Conservation (phyloP, 306 rosid species). For the Lupinus albus region DNA sequence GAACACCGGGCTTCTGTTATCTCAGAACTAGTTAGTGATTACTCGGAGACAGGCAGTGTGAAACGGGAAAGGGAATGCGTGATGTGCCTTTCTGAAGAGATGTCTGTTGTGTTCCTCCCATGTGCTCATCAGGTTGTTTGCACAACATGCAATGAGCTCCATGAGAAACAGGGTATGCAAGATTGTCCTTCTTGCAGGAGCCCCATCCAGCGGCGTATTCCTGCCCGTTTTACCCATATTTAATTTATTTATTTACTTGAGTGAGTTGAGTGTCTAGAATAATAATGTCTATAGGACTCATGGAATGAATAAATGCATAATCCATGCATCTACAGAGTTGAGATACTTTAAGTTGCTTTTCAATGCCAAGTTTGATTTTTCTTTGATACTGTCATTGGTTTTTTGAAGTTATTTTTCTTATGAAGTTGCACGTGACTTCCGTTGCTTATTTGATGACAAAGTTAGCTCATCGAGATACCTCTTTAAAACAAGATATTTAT, state of each 20-base stretch:
- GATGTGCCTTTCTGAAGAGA: conserved; percentile 92
- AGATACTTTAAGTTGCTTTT: conserved; percentile 50
- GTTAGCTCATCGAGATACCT: not conserved
- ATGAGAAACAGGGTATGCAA: conserved; percentile 85
- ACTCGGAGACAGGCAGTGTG: conserved; percentile 56
- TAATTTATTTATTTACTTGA: conserved; percentile 33
- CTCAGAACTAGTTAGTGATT: conserved; percentile 50
- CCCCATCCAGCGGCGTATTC: conserved; percentile 72
- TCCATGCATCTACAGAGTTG: conserved; percentile 44
- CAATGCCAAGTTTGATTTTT: conserved; percentile 41
- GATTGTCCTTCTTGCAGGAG: conserved; percentile 91
- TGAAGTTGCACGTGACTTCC: not conserved
- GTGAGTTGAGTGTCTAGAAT: conserved; percentile 52
- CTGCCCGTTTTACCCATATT: conserved; percentile 59
- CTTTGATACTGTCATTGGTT: not conserved
- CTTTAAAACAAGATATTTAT: too few species aligned
- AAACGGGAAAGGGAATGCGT: conserved; percentile 84
- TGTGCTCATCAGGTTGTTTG: conserved; percentile 93
- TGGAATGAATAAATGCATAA: conserved; percentile 54
- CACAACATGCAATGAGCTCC: conserved; percentile 82
- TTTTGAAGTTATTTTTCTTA: not conserved
- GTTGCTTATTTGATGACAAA: conserved; percentile 4
- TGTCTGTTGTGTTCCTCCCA: conserved; percentile 79
- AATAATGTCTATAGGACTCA: conserved; percentile 59
- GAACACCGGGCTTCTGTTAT: conserved; percentile 43